Evolutionary conservation across 2,329 filamentous ascomycete species (phyloP), one percentile per base, ranked within the genome.

Genomic region (Byssochlamys sp.): DNA sequence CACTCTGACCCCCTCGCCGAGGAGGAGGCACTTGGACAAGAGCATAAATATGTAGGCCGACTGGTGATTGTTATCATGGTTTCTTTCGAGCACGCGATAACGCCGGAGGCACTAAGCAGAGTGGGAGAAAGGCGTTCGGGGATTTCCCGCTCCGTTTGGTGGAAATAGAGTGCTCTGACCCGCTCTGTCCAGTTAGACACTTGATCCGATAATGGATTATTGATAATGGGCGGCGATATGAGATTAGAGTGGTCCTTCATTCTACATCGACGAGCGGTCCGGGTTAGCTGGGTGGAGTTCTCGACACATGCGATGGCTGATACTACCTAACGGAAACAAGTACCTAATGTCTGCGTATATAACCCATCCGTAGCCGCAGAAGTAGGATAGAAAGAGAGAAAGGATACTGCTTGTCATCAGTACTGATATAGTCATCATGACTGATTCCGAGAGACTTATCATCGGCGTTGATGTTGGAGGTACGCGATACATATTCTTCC

Each of bases 381-480:
- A 19, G n/a, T 45, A 45, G 39, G 19, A 24, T 45, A 14, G 19
- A 45, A 5, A 53, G 55, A 39, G 60, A 51, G 27, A 51, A 2
- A 26, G 24, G 1, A 4, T 11, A 51, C 26, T 24, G 24, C 19
- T 12, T 27, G 4, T 27, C 4, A 51, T 27, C 49, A 19, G 19
- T 45, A 12, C 12, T 12, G 24, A 28, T 12, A 26, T 27, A n/a
- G 4, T 6, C 6, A 27, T 10, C 10, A 51, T 51, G 49, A 10
- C 25, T 14, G 49, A 51, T 11, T 28, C 25, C 6, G 49, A n/a
- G 10, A 27, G 49, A 28, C 27, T 51, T 26, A 51, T 51, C 10
- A 77, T 81, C 51, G 73, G 73, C 5, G 69, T 75, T 12, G 71
- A 74, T 58, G 71, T 74, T 19, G 71, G 71, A 27, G 72, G 49